Conservation (phyloP, 257 asterid species). For the Primulina tabacum region DNA sequence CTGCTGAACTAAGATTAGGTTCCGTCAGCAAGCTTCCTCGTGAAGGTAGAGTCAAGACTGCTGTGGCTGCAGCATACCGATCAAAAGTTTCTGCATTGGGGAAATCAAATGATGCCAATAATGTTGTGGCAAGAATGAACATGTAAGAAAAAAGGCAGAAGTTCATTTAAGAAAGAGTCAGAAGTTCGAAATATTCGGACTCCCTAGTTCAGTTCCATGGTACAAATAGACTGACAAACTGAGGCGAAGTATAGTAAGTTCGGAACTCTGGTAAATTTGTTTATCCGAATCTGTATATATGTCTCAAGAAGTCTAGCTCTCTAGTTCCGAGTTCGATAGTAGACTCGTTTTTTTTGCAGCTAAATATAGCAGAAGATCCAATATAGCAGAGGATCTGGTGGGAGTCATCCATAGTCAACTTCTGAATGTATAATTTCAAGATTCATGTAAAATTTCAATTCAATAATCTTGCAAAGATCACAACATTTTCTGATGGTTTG, state of each 20-base stretch:
- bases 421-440: constrained; percentile 11
- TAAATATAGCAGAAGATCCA: background rate
- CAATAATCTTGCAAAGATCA: constrained; percentile 4
- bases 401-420: background rate
- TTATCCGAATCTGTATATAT: constrained; percentile 47
- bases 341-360: constrained; percentile 4
- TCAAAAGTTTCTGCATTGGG: constrained; percentile 17
- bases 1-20: constrained; percentile 17
- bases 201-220: background rate
- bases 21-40: constrained; percentile 18
- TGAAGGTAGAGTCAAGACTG: constrained; percentile 15
- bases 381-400: background rate
- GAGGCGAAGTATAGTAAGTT: constrained; percentile 26
- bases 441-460: constrained; percentile 22
- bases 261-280: constrained; percentile 27
- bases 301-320: constrained; percentile 23
- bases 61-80: constrained; percentile 8
- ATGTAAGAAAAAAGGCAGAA: background rate
- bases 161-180: background rate
- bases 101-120: constrained; percentile 9
- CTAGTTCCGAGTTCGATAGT: constrained; percentile 22
- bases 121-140: constrained; percentile 1
- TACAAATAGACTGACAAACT: constrained; percentile 19
- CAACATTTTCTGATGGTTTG: constrained; percentile 3
- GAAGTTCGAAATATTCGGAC: background rate